Base-by-base conservation (phyloP, 306 rosid species). In the Castanospermum australe region DNA sequence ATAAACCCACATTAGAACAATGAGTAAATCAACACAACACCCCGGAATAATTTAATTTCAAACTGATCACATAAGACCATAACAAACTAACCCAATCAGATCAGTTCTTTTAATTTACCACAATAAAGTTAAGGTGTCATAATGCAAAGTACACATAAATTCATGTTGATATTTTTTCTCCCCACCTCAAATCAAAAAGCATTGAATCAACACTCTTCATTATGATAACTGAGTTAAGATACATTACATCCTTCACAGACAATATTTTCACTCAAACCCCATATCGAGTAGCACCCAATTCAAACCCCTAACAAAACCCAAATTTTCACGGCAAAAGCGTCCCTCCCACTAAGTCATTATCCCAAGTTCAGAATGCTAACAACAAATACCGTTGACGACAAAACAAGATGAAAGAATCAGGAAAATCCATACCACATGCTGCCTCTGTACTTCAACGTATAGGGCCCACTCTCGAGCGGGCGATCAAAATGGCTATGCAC, bases 401-500 rank as follows among this genome's bases (percentile, higher is more conserved):
- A 50, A 25, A 71, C 39, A 36, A 60, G 51, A 8, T 24, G 15
- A 61, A 66, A 33, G 33, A 45, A 41, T 56, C 4, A n/a, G 17
- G 20, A 39, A 57, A 47, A 52, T 47, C 1, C 66, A 57, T 86
- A 93, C 98, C 98, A 94, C 98, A 94, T 94, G 84, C 98, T 94
- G 76, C 98, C 98, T 67, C 94, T 84, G 64, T 92, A 94, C 89
- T 94, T 94, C 76, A 94, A 73, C 8, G 97, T 89, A 76, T 94
- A 94, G 2, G 98, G 97, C 18, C 98, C 98, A 66, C 98, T 84
- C 86, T 94, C 98, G 6, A 94, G 87, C 0, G 98, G 92, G 2
- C 98, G 97, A 86, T 94, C 96, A 57, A 94, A 94, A 75, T 94
- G 98, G 71, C 97, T 94, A 55, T 94, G 98, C 28, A 94, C 94